These are phyloP conservation scores for Auriscalpium vulgare DNA, from an alignment of 768 basidiomycete species.

Conservation along the genomic window DNA sequence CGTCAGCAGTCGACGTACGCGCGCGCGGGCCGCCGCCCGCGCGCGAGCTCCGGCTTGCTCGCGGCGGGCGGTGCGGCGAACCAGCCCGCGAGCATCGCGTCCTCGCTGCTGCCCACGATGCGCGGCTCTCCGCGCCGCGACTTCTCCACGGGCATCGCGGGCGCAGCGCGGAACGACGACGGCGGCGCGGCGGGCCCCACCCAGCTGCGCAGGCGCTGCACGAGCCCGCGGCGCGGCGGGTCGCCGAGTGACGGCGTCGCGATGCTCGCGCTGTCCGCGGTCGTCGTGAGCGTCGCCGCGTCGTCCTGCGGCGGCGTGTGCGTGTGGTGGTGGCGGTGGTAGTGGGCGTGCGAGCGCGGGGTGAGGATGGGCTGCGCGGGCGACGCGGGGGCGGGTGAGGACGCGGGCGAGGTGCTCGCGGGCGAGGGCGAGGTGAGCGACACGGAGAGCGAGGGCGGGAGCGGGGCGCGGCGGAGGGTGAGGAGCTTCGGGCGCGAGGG, in stretches of 20 bases:
- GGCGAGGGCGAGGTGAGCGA: constrained; percentile 3
- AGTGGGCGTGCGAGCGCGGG: constrained; percentile 8
- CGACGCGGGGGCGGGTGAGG: constrained; percentile 9
- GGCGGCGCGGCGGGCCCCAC: constrained; percentile 8
- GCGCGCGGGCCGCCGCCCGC: constrained; percentile 37
- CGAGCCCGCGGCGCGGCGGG: constrained; percentile 1
- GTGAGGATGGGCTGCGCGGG: constrained; percentile 14
- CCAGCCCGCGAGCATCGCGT: constrained; percentile 2
- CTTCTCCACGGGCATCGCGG: background rate
- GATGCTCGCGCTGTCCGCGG: background rate
- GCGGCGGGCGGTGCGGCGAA: background rate
- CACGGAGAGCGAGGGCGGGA: constrained; percentile 13
- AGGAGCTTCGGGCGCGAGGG: constrained; percentile 4
- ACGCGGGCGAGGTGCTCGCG: constrained; percentile 6
- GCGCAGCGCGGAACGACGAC: background rate
- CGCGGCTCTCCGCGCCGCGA: background rate
- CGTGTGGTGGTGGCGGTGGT: constrained; percentile 16
- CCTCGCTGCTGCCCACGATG: background rate
- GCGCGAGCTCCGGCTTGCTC: constrained; percentile 26
- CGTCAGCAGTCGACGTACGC: constrained; percentile 22
- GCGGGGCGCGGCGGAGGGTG: constrained; percentile 6
- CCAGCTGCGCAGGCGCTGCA: constrained; percentile 16
- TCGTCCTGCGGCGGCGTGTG: constrained; percentile 20
- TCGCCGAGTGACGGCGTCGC: constrained; percentile 5
- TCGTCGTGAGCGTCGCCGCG: background rate